These are phyloP conservation scores for Colletotrichum sp. DNA, from an alignment of 2,329 filamentous ascomycete genomes.

Conservation along the genomic window DNA sequence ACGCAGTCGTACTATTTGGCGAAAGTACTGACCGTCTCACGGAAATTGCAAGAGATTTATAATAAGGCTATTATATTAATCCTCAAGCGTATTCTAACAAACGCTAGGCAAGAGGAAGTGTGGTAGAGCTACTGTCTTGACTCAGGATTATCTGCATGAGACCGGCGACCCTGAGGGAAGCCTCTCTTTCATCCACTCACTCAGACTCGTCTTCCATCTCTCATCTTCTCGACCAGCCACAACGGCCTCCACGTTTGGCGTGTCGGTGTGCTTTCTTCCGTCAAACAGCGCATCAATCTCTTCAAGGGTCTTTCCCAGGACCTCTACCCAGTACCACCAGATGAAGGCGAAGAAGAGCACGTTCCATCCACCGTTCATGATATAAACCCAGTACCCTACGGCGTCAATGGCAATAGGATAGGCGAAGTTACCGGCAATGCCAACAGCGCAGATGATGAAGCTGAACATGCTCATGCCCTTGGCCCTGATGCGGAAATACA, in stretches of 20 bases:
- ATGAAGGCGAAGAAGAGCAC: neutral
- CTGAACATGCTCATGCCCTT: slow-evolving; percentile 4
- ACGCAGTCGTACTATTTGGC: too few species aligned
- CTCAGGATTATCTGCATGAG: neutral
- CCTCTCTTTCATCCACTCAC: neutral
- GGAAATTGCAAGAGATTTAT: too few species aligned
- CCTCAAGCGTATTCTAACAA: too few species aligned
- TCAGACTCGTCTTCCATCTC: neutral
- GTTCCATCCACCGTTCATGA: neutral
- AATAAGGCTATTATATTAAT: too few species aligned
- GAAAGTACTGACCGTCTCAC: too few species aligned
- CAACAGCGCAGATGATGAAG: neutral
- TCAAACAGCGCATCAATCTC: neutral
- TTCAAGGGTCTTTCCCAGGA: neutral
- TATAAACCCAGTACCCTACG: neutral
- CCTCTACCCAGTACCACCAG: neutral
- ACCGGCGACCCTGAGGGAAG: neutral
- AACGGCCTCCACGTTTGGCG: neutral
- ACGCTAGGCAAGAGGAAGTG: accelerated
- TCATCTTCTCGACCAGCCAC: neutral
- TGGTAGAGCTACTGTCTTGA: neutral
- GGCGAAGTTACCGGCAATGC: neutral
- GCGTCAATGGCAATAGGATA: neutral
- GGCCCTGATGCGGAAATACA: neutral
- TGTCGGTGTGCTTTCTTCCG: neutral